Evolutionary conservation across 2,329 filamentous ascomycete genomes (phyloP).

Genomic region (Achaetomium macrosporum): DNA sequence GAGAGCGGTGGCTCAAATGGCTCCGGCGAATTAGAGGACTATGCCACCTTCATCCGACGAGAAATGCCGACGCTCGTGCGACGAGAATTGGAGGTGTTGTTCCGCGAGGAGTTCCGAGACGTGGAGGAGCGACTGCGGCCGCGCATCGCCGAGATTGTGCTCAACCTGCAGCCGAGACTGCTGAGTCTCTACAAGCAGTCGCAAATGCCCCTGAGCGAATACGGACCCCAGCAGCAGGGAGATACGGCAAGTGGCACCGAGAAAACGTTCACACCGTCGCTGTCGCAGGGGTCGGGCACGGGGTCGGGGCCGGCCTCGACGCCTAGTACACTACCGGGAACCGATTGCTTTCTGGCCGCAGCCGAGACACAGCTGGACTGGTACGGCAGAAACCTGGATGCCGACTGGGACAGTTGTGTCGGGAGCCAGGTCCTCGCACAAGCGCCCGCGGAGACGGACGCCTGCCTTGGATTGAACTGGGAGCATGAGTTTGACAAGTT

Average conservation of each 20-base stretch:
- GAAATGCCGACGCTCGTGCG: conserved; percentile 25
- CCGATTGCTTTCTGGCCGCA: neutral
- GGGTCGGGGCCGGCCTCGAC: neutral
- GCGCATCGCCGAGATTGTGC: conserved; percentile 21
- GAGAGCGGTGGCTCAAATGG: neutral
- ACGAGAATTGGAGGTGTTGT: conserved; percentile 21
- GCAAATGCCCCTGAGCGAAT: conserved; percentile 21
- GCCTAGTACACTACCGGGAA: neutral
- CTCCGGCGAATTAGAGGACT: conserved; percentile 20
- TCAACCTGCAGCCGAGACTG: conserved; percentile 20
- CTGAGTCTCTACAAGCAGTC: conserved; percentile 22
- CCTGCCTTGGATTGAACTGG: conserved; percentile 14
- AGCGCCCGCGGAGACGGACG: neutral
- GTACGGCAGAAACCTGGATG: neutral
- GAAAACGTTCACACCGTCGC: neutral
- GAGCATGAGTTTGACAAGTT: conserved; percentile 17
- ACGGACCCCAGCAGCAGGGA: conserved; percentile 13
- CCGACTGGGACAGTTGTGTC: neutral
- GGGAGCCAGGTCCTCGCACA: neutral
- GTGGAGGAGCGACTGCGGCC: conserved; percentile 21
- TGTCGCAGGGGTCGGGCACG: neutral
- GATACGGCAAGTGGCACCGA: neutral
- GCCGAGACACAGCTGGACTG: neutral
- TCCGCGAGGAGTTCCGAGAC: conserved; percentile 19
- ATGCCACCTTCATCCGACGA: conserved; percentile 20